Conservation (phyloP, 2,329 filamentous ascomycete genomes). For the Pseudopyrenochaeta lycopersici region DNA sequence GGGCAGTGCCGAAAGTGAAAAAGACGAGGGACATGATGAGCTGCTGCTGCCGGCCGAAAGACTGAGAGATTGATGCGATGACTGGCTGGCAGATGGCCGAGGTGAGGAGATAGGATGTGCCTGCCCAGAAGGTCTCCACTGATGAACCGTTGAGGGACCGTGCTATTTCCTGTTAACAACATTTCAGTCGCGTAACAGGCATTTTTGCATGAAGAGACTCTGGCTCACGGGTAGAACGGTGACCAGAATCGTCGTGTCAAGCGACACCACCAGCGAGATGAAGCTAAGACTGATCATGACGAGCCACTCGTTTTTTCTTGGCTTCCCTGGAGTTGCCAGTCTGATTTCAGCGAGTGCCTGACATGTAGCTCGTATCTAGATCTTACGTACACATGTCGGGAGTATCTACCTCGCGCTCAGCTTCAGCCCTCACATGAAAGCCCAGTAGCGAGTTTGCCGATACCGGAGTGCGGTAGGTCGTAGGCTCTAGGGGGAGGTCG, state of each 20-base stretch:
- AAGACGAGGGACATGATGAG: slow-evolving; percentile 51
- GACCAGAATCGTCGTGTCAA: slow-evolving; percentile 42
- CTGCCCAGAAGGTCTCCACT: slow-evolving; percentile 72
- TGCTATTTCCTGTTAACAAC: slow-evolving; percentile 29
- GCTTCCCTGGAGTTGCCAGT: too few relatives aligned
- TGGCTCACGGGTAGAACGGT: slow-evolving; percentile 40
- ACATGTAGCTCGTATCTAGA: too few relatives aligned
- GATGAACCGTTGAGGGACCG: slow-evolving; percentile 30
- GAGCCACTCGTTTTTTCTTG: slow-evolving; percentile 21
- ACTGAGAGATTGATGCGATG: slow-evolving; percentile 50
- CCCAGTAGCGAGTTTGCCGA: too few relatives aligned
- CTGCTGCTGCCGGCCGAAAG: slow-evolving; percentile 61
- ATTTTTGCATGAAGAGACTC: neutral
- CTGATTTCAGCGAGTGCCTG: too few relatives aligned
- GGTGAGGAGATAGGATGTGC: slow-evolving; percentile 74
- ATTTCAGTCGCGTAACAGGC: neutral
- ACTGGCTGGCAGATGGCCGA: slow-evolving; percentile 68
- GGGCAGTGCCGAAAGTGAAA: slow-evolving; percentile 54
- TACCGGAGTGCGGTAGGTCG: too few relatives aligned
- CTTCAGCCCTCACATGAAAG: too few relatives aligned
- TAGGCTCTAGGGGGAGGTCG: too few relatives aligned
- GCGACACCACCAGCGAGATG: slow-evolving; percentile 38
- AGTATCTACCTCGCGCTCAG: too few relatives aligned
- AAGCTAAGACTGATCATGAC: slow-evolving; percentile 41
- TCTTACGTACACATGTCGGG: too few relatives aligned